Conservation (phyloP, 2,329 filamentous ascomycete genomes). For the Neofusicoccum parvum region DNA sequence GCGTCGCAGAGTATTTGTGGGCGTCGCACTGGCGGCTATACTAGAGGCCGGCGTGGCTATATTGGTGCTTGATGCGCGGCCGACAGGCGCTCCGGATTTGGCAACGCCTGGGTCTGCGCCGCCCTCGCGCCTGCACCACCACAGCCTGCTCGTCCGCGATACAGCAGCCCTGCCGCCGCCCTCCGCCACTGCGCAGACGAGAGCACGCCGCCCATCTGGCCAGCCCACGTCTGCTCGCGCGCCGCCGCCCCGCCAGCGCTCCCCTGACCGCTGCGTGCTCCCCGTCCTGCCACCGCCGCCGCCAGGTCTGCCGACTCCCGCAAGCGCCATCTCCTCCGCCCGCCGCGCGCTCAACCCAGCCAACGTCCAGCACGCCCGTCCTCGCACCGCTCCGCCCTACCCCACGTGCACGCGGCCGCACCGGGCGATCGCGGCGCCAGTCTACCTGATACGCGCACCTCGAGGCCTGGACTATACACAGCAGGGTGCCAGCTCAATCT, state of each 20-base stretch:
- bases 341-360: conserved; percentile 4
- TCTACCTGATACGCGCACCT: conserved; percentile 16
- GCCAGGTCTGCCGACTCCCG: conserved; percentile 4
- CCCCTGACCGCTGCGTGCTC: conserved; percentile 3
- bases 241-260: not conserved
- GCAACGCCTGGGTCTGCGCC: conserved; percentile 9
- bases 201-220: not conserved
- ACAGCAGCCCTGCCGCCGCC: conserved; percentile 1
- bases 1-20: conserved; percentile 13
- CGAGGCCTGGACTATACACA: conserved; percentile 15
- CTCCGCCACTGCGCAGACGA: not conserved
- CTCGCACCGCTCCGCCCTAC: conserved; percentile 16
- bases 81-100: conserved; percentile 14
- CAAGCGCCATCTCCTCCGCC: conserved; percentile 15
- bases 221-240: not conserved
- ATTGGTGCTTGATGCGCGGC: conserved; percentile 17
- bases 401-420: conserved; percentile 17
- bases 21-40: conserved; percentile 18
- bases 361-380: not conserved
- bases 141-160: conserved; percentile 6
- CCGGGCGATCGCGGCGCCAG: conserved; percentile 10
- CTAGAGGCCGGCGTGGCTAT: conserved; percentile 11
- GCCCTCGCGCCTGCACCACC: conserved; percentile 12
- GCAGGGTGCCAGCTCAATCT: conserved; percentile 21
- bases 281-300: not conserved